Conservation (phyloP, 2,329 filamentous ascomycete species). For the Ophiostoma angusticollis region DNA sequence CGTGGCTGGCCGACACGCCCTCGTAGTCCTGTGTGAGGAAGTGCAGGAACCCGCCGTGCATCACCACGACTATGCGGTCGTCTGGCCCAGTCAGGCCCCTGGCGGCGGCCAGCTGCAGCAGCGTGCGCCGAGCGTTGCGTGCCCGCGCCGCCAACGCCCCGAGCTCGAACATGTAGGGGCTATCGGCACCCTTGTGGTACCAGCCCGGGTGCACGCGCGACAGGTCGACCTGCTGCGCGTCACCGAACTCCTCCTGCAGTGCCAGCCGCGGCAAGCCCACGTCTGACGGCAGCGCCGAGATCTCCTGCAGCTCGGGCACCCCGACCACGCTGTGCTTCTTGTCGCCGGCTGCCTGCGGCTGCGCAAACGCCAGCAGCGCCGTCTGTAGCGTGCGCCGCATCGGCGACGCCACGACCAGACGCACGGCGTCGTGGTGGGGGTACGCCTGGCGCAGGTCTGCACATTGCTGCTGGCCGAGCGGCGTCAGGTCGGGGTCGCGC, state of each 20-base stretch:
- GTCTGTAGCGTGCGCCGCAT: conserved; percentile 73
- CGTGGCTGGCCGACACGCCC: conserved; percentile 31
- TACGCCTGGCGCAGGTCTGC: conserved; percentile 47
- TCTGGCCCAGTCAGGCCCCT: conserved; percentile 27
- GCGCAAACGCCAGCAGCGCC: conserved; percentile 54
- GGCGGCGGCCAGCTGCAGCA: conserved; percentile 36
- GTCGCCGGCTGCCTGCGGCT: conserved; percentile 31
- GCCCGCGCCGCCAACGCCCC: conserved; percentile 48
- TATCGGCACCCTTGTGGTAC: conserved; percentile 50
- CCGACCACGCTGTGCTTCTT: conserved; percentile 53
- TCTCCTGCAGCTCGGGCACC: conserved; percentile 68
- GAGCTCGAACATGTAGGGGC: conserved; percentile 33
- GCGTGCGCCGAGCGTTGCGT: conserved; percentile 42
- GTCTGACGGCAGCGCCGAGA: conserved; percentile 62
- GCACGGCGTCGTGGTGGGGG: conserved; percentile 50
- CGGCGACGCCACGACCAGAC: conserved; percentile 64
- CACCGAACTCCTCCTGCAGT: conserved; percentile 46
- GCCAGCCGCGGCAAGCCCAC: conserved; percentile 47
- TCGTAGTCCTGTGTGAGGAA: conserved; percentile 75
- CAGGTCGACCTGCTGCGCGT: conserved; percentile 50
- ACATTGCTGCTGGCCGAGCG: conserved; percentile 66
- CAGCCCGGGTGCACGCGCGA: conserved; percentile 49
- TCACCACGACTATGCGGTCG: conserved; percentile 37
- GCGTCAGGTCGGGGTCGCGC: conserved; percentile 67
- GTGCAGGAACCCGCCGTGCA: conserved; percentile 38